phyloP scores from a whole-genome alignment of 2,329 filamentous ascomycete species.

The Xylariales sp. region DNA sequence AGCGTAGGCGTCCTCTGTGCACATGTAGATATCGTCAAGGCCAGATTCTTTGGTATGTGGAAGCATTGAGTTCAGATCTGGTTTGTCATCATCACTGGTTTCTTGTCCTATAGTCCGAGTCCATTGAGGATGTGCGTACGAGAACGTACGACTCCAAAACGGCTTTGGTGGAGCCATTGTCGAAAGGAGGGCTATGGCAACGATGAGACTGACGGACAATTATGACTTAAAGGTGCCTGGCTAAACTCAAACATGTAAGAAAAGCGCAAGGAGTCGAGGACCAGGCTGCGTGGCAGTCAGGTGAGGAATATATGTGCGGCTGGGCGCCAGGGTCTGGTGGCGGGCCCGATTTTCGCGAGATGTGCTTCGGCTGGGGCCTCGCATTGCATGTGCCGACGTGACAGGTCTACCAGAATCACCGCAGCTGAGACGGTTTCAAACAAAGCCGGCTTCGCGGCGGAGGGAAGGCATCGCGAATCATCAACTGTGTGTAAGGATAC shows the following conservation, averaged over 20 bases:
- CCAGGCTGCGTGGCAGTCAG: background rate
- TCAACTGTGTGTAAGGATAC: too few relatives aligned
- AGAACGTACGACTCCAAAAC: constrained; percentile 4
- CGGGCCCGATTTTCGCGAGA: too few relatives aligned
- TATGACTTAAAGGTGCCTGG: background rate
- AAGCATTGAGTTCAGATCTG: constrained; percentile 1
- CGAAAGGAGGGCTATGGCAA: too few relatives aligned
- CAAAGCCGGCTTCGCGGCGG: too few relatives aligned
- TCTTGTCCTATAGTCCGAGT: background rate
- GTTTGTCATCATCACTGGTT: background rate
- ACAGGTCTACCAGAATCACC: constrained; percentile 3
- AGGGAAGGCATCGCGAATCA: too few relatives aligned
- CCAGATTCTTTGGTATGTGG: constrained; percentile 2
- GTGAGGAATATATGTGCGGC: constrained; percentile 6
- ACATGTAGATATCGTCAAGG: background rate
- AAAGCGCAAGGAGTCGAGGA: background rate
- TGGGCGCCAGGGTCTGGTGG: too few relatives aligned
- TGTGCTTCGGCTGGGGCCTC: too few relatives aligned
- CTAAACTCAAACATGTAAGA: background rate
- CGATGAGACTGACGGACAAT: too few relatives aligned
- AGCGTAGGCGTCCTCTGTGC: constrained; percentile 2
- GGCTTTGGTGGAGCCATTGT: constrained; percentile 1
- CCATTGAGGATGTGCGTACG: background rate
- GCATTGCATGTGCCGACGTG: background rate
- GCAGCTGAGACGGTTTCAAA: constrained; percentile 2